Percentiles rank a stretch among this genome's conserved stretches.
Conservation (phyloP, 2,329 filamentous ascomycete species). For the Fusarium beomiforme region DNA sequence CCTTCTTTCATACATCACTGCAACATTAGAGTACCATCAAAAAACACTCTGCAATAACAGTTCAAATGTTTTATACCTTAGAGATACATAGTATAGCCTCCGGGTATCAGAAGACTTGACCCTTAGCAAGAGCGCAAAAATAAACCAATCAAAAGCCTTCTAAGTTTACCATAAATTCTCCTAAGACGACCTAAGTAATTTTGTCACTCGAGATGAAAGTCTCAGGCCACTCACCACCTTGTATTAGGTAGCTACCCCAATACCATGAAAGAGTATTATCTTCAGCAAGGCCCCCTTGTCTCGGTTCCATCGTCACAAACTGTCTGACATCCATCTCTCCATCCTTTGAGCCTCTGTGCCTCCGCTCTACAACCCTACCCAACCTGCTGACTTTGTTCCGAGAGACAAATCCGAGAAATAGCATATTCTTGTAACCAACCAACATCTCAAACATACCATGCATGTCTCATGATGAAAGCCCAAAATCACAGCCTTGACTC, state of each 20-base stretch:
- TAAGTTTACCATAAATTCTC: too few species aligned
- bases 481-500: background rate
- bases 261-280: background rate
- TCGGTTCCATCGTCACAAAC: conserved; percentile 7
- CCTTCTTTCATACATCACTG: background rate
- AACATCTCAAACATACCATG: background rate
- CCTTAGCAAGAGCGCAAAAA: too few species aligned
- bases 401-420: background rate
- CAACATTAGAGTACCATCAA: background rate
- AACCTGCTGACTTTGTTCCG: background rate
- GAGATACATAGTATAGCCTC: too few species aligned
- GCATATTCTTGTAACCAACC: conserved; percentile 3
- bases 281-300: conserved; percentile 21
- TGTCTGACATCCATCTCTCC: conserved; percentile 10
- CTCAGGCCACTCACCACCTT: too few species aligned
- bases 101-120: too few species aligned
- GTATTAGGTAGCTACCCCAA: background rate
- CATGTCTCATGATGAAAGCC: background rate
- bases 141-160: too few species aligned
- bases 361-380: conserved; percentile 4
- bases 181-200: too few species aligned
- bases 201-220: too few species aligned
- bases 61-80: background rate
- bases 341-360: conserved; percentile 1
- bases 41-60: background rate